These are phyloP conservation scores for Scenedesmus sp. DNA, from an alignment of 163 green algal genomes.

Conservation along the genomic window DNA sequence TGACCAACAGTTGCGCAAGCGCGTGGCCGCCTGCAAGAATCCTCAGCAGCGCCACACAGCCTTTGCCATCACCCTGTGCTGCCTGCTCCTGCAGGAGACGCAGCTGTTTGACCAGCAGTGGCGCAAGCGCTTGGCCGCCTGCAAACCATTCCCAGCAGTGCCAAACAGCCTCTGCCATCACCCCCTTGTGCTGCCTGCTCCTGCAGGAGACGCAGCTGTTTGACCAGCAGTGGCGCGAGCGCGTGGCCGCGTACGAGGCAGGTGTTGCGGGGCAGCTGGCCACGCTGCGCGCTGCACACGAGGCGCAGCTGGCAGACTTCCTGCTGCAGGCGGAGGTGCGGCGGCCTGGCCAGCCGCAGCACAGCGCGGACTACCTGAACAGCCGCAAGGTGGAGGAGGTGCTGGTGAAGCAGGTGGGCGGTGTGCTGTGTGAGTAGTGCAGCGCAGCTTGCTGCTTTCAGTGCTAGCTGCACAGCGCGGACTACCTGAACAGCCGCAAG, in stretches of 20 bases:
- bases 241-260: conserved; percentile 27
- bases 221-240: conserved; percentile 26
- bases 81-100: not conserved
- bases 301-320: conserved; percentile 33
- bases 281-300: conserved; percentile 27
- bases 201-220: conserved; percentile 28
- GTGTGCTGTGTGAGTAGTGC: not conserved
- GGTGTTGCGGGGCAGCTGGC: conserved; percentile 34
- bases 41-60: no score
- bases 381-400: conserved; percentile 50
- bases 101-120: no score
- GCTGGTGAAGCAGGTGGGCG: conserved; percentile 52
- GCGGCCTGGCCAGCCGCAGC: conserved; percentile 27
- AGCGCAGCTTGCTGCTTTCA: not conserved
- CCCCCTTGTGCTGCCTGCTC: not conserved
- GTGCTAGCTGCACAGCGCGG: conserved; percentile 30
- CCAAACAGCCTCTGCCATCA: not conserved
- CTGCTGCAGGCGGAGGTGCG: conserved; percentile 7
- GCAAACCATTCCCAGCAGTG: not conserved
- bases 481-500: conserved; percentile 52
- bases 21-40: no score
- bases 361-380: conserved; percentile 52
- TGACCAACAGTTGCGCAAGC: no score
- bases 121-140: no score
- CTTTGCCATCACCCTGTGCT: not conserved